Evolutionary conservation across 2,329 filamentous ascomycete species (phyloP).

Genomic region (Exophiala lecanii-corni): DNA sequence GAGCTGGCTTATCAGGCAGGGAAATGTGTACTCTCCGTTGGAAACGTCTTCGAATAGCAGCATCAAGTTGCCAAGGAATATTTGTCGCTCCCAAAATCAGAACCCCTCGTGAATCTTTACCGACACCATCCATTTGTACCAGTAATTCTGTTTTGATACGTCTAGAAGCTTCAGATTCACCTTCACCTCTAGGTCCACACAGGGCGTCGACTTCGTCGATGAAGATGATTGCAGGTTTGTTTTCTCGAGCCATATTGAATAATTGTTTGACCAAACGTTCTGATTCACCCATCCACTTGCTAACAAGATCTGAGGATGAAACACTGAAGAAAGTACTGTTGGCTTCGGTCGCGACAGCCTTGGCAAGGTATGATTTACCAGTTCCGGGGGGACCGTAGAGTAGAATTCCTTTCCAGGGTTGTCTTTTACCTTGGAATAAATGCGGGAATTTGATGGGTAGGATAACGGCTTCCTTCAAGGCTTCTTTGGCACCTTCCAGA

Average conservation of each 20-base stretch:
- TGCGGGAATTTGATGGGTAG: constrained; percentile 98
- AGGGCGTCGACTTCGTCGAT: constrained; percentile 97
- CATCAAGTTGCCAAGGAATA: constrained; percentile 97
- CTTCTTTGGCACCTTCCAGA: constrained; percentile 89
- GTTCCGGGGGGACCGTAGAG: constrained; percentile 95
- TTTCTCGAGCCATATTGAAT: constrained; percentile 96
- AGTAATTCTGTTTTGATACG: constrained; percentile 98
- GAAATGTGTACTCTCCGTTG: constrained; percentile 95
- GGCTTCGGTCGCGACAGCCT: constrained; percentile 94
- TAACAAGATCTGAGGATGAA: constrained; percentile 92
- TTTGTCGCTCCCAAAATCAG: constrained; percentile 95
- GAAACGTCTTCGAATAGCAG: constrained; percentile 91
- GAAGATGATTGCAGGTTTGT: constrained; percentile 97
- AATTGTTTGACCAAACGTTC: constrained; percentile 94
- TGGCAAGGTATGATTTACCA: constrained; percentile 95
- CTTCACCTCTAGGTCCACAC: constrained; percentile 86
- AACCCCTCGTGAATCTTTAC: constrained; percentile 89
- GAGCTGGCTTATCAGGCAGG: constrained; percentile 77
- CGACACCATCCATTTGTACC: constrained; percentile 98
- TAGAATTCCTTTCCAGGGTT: constrained; percentile 97
- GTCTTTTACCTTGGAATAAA: constrained; percentile 89
- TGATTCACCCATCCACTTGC: constrained; percentile 99
- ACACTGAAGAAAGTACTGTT: constrained; percentile 99
- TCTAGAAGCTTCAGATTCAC: constrained; percentile 93
- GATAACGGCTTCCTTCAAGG: constrained; percentile 94